Evolutionary conservation across 805 yeast genomes (phyloP).

Genomic region (Candida endomychidarum): DNA sequence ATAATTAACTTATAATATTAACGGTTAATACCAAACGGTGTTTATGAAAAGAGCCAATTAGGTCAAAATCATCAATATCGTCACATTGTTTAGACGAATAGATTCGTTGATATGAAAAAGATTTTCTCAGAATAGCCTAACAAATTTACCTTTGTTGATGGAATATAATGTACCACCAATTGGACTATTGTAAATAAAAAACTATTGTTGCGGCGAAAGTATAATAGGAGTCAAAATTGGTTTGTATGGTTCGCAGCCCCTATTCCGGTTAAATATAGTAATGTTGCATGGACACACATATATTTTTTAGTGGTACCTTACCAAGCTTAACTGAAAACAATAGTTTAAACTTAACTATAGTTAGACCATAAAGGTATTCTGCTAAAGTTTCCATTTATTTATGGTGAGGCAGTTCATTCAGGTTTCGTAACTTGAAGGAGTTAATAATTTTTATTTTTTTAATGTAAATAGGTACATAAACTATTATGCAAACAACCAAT

Average conservation of each 20-base stretch:
- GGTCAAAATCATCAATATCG: background rate
- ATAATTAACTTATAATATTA: no score
- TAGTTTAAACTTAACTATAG: no score
- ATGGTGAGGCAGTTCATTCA: no score
- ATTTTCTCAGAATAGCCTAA: background rate
- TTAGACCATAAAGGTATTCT: no score
- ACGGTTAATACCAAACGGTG: background rate
- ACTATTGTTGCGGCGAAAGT: background rate
- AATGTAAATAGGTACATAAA: no score
- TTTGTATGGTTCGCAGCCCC: background rate
- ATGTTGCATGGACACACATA: conserved; percentile 1
- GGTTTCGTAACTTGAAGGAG: no score
- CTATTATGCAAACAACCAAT: no score
- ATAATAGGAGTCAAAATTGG: background rate
- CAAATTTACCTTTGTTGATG: background rate
- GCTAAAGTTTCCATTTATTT: no score
- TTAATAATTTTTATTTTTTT: no score
- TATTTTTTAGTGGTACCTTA: conserved; percentile 1
- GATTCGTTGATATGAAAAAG: background rate
- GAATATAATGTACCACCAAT: background rate
- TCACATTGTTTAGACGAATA: conserved; percentile 4
- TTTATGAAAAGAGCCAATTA: background rate
- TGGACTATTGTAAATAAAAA: no score
- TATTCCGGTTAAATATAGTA: background rate
- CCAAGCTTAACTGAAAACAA: no score